These are phyloP conservation scores for Coffea eugenioides DNA, from an alignment of 257 asterid species.

Conservation along the genomic window DNA sequence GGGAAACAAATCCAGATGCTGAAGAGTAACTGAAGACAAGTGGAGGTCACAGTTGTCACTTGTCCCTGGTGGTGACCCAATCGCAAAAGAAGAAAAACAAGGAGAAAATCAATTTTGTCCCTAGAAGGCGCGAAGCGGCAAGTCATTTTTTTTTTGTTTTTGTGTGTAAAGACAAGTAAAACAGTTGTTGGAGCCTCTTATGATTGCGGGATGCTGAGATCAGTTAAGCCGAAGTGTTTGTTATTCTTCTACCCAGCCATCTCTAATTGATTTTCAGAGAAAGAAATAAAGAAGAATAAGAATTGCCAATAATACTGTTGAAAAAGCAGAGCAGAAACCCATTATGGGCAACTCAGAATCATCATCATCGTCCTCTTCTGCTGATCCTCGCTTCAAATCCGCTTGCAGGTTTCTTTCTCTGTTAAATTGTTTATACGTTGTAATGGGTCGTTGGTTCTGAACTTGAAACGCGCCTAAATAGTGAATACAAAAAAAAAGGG, in stretches of 20 bases:
- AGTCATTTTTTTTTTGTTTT: not conserved
- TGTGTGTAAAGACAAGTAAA: not conserved
- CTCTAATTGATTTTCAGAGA: not conserved
- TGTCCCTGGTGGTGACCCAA: no score
- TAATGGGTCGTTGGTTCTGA: not conserved
- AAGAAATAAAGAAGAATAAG: not conserved
- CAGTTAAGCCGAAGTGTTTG: not conserved
- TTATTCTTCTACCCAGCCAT: no score
- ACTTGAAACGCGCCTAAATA: no score
- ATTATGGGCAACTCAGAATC: slow-evolving; percentile 30
- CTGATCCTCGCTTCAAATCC: slow-evolving; percentile 33
- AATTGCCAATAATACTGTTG: not conserved
- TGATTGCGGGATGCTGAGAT: not conserved
- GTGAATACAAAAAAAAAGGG: not conserved
- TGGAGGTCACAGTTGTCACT: no score
- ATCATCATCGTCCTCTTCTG: slow-evolving; percentile 19
- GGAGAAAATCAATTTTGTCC: not conserved
- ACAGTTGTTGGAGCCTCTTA: not conserved
- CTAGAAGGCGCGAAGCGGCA: not conserved
- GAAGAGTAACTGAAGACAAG: no score
- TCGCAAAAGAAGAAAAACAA: no score
- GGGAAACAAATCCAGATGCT: no score
- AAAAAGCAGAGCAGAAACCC: not conserved
- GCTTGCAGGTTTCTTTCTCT: slow-evolving; percentile 26
- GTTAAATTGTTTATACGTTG: not conserved